These are phyloP conservation scores for Cutaneotrichosporon dermatis DNA, from an alignment of 1,284 basidiomycete genomes.

Conservation along the genomic window DNA sequence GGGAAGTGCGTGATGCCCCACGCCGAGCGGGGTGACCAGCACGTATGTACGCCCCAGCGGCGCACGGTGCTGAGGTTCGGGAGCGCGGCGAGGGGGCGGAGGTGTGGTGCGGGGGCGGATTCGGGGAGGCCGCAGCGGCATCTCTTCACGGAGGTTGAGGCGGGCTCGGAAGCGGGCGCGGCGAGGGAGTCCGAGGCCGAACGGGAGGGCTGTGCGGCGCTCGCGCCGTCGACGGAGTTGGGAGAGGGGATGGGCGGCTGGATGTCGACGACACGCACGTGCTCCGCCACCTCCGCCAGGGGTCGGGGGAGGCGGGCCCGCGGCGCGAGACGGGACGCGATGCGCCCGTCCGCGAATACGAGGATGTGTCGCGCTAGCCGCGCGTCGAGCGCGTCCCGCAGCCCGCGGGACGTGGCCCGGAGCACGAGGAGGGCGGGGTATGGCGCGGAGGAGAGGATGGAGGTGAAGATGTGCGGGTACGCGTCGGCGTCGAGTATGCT, in stretches of 20 bases:
- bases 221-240: neutral
- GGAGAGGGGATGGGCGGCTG: too few species aligned
- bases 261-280: neutral
- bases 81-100: neutral
- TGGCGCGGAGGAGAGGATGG: neutral
- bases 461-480: conserved; percentile 9
- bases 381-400: conserved; percentile 4
- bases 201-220: too few species aligned
- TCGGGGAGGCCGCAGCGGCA: neutral
- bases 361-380: neutral
- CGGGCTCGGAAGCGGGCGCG: too few species aligned
- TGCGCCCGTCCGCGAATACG: neutral
- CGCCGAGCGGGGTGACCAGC: neutral
- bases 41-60: neutral
- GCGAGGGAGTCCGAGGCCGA: too few species aligned
- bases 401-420: neutral
- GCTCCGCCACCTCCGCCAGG: neutral
- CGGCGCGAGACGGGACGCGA: neutral
- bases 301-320: neutral
- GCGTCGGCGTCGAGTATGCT: neutral
- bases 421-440: conserved; percentile 1
- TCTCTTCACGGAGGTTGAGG: too few species aligned
- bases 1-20: neutral
- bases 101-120: neutral
- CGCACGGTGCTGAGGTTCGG: neutral